phyloP scores from a whole-genome alignment of 805 yeast species.

The Hanseniaspora singularis region DNA sequence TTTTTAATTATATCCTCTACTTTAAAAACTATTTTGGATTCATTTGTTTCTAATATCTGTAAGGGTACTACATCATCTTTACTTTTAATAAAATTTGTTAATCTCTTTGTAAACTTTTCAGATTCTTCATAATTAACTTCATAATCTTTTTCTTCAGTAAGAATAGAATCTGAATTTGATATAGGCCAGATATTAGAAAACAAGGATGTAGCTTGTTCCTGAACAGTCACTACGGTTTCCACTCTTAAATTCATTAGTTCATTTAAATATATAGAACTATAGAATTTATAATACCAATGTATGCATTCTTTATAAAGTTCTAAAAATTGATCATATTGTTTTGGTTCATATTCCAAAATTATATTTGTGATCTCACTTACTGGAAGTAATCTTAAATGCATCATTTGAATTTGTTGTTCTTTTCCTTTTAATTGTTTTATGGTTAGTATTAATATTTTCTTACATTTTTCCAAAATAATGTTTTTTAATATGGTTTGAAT shows the following conservation, averaged over 20 bases:
- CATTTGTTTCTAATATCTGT: constrained; percentile 10
- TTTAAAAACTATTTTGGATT: neutral
- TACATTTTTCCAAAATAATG: constrained; percentile 62
- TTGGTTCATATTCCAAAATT: constrained; percentile 40
- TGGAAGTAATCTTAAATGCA: constrained; percentile 54
- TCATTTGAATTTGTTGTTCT: constrained; percentile 49
- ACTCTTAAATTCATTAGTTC: constrained; percentile 35
- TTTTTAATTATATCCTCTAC: constrained; percentile 13
- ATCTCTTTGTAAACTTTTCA: neutral
- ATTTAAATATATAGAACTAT: constrained; percentile 64
- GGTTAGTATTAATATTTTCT: constrained; percentile 52
- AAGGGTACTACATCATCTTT: constrained; percentile 7
- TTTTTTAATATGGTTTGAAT: constrained; percentile 39
- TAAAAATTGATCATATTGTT: constrained; percentile 58
- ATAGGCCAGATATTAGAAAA: neutral
- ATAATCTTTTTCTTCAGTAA: neutral
- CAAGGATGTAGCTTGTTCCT: constrained; percentile 13
- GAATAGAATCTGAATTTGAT: neutral
- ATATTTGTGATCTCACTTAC: constrained; percentile 54
- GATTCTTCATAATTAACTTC: constrained; percentile 3
- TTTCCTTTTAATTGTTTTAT: constrained; percentile 55
- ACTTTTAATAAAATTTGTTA: neutral
- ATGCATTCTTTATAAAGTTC: constrained; percentile 79
- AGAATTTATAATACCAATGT: constrained; percentile 80
- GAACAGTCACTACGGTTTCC: constrained; percentile 24